These are phyloP conservation scores for Tardiomyces blankii DNA, from an alignment of 1,139 yeast species.

Conservation along the genomic window DNA sequence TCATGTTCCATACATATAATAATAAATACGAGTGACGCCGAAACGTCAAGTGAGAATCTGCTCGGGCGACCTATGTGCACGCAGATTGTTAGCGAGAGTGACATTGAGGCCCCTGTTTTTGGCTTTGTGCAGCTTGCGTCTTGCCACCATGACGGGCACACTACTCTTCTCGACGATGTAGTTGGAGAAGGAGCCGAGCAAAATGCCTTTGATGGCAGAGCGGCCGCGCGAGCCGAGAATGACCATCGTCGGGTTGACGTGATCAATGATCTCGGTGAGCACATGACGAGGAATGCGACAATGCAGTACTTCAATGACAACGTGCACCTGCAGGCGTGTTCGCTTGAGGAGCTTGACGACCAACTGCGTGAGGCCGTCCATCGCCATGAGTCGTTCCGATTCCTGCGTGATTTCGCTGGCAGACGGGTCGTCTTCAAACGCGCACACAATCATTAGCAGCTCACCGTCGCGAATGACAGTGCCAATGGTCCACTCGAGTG, in stretches of 20 bases:
- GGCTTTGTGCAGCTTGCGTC: constrained; percentile 69
- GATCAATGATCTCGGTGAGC: constrained; percentile 71
- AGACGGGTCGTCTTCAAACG: constrained; percentile 51
- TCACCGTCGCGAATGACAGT: constrained; percentile 78
- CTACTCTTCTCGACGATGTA: constrained; percentile 67
- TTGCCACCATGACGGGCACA: constrained; percentile 86
- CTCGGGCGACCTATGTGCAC: constrained; percentile 7
- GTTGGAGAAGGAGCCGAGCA: constrained; percentile 65
- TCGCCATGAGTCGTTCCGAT: constrained; percentile 40
- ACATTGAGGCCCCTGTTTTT: constrained; percentile 38
- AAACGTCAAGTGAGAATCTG: not conserved
- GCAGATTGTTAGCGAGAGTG: constrained; percentile 31
- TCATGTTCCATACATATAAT: too few species aligned
- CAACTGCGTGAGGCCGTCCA: constrained; percentile 50
- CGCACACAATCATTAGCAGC: constrained; percentile 69
- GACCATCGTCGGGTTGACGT: constrained; percentile 71
- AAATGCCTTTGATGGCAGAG: constrained; percentile 63
- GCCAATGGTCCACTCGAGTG: constrained; percentile 85
- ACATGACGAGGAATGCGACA: constrained; percentile 85
- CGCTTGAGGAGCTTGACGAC: constrained; percentile 49
- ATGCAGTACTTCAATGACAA: constrained; percentile 65
- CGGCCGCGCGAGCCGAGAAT: constrained; percentile 76
- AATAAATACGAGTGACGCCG: constrained; percentile 3
- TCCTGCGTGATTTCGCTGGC: constrained; percentile 19
- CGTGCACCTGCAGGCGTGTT: constrained; percentile 68